phyloP scores from a whole-genome alignment of 441 rosid species.

The Adansonia rubrostipa region DNA sequence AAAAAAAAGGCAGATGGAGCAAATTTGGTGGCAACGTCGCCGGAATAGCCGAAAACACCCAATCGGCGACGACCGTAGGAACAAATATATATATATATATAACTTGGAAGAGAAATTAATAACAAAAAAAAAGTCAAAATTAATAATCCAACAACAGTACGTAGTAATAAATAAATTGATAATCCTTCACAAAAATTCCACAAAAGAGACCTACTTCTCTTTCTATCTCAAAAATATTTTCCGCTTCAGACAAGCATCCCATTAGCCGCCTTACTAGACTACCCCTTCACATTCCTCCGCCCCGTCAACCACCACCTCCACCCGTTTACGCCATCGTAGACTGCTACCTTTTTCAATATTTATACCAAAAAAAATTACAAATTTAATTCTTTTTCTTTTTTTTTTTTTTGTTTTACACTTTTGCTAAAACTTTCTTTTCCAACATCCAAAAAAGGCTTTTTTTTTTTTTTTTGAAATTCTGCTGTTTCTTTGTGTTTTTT shows the following conservation, averaged over 20 bases:
- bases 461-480: background rate
- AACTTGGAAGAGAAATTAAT: too few relatives aligned
- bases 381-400: background rate
- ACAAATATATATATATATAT: background rate
- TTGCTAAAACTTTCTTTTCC: background rate
- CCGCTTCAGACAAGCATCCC: constrained; percentile 22
- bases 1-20: too few relatives aligned
- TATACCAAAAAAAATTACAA: background rate
- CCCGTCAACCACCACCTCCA: background rate
- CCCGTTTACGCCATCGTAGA: background rate
- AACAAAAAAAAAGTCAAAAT: background rate
- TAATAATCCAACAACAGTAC: background rate
- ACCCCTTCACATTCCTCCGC: background rate
- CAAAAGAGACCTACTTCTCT: constrained; percentile 10
- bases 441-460: background rate
- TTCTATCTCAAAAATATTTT: background rate
- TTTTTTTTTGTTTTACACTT: background rate
- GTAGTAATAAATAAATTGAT: background rate
- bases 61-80: constrained; percentile 20
- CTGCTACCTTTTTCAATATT: background rate
- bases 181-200: background rate
- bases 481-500: background rate
- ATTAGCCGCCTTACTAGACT: constrained; percentile 17
- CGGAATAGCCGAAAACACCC: background rate
- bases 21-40: background rate